Evolutionary conservation across 345 rosid genomes (phyloP).

Genomic region (Lepidium didymum): DNA sequence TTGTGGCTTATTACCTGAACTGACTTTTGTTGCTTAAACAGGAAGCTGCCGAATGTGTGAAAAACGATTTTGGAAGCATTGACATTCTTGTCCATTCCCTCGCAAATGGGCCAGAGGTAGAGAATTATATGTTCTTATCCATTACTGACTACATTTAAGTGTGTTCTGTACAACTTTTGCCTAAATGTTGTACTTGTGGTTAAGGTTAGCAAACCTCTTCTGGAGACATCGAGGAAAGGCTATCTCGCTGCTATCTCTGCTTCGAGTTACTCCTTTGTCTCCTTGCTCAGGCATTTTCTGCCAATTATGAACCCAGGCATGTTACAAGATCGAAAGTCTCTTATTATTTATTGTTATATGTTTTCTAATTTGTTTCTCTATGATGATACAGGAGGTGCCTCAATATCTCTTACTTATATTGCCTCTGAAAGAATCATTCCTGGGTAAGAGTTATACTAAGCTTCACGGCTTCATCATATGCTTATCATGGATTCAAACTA

Average conservation of each 20-base stretch:
- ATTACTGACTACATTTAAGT: not conserved
- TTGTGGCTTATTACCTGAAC: not conserved
- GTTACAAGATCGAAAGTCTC: not conserved
- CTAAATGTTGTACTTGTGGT: not conserved
- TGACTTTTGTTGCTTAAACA: slow-evolving; percentile 23
- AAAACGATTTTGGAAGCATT: slow-evolving; percentile 74
- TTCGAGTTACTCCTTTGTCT: slow-evolving; percentile 88
- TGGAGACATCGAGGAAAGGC: slow-evolving; percentile 92
- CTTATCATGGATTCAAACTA: not conserved
- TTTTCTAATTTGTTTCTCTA: not conserved
- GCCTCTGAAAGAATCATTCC: slow-evolving; percentile 96
- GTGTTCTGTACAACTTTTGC: not conserved
- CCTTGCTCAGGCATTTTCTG: slow-evolving; percentile 76
- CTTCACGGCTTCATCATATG: not conserved
- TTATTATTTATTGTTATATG: not conserved
- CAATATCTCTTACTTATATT: slow-evolving; percentile 86
- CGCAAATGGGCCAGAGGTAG: slow-evolving; percentile 96
- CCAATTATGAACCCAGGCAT: slow-evolving; percentile 95
- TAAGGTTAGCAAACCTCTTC: slow-evolving; percentile 83
- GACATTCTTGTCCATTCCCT: slow-evolving; percentile 96
- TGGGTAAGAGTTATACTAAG: slow-evolving; percentile 41
- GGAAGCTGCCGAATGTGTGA: slow-evolving; percentile 91
- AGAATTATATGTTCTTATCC: not conserved
- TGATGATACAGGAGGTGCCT: slow-evolving; percentile 73
- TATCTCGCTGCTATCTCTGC: slow-evolving; percentile 93